phyloP scores from a whole-genome alignment of 1,284 basidiomycete genomes.

The Rhodotorula sp. region DNA sequence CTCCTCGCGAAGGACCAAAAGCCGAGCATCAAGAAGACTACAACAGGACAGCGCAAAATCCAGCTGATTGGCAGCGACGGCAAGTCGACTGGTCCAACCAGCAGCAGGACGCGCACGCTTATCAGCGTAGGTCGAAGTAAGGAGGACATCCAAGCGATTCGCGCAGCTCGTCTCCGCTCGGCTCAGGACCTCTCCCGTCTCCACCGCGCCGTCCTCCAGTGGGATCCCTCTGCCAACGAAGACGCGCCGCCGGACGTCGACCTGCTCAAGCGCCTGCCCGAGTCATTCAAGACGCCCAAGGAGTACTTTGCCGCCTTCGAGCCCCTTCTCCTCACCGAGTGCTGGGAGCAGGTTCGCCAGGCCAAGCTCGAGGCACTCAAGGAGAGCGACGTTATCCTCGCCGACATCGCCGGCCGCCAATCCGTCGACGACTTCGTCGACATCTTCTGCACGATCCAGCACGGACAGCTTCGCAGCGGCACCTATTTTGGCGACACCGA shows the following conservation, averaged over 20 bases:
- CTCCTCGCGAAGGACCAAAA: slow-evolving; percentile 65
- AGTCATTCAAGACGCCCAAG: slow-evolving; percentile 63
- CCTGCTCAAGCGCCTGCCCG: slow-evolving; percentile 58
- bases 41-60: slow-evolving; percentile 50
- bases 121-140: slow-evolving; percentile 54
- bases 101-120: slow-evolving; percentile 26
- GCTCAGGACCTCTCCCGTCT: slow-evolving; percentile 78
- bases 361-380: slow-evolving; percentile 62
- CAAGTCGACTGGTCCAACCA: slow-evolving; percentile 39
- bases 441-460: slow-evolving; percentile 55
- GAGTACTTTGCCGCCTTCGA: slow-evolving; percentile 77
- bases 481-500: slow-evolving; percentile 78
- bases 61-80: slow-evolving; percentile 34
- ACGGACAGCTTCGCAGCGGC: slow-evolving; percentile 61
- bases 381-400: slow-evolving; percentile 55
- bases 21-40: slow-evolving; percentile 64
- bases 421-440: slow-evolving; percentile 71
- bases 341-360: slow-evolving; percentile 83
- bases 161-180: slow-evolving; percentile 63
- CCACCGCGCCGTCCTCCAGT: slow-evolving; percentile 77
- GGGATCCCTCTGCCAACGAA: slow-evolving; percentile 61
- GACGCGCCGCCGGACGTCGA: slow-evolving; percentile 34
- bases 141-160: slow-evolving; percentile 57
- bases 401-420: slow-evolving; percentile 63
- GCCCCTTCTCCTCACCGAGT: slow-evolving; percentile 84